Percentiles rank a stretch among this genome's conserved stretches.
phyloP scores from a whole-genome alignment of 2,329 filamentous ascomycete genomes.

The Trichophyton rubrum region DNA sequence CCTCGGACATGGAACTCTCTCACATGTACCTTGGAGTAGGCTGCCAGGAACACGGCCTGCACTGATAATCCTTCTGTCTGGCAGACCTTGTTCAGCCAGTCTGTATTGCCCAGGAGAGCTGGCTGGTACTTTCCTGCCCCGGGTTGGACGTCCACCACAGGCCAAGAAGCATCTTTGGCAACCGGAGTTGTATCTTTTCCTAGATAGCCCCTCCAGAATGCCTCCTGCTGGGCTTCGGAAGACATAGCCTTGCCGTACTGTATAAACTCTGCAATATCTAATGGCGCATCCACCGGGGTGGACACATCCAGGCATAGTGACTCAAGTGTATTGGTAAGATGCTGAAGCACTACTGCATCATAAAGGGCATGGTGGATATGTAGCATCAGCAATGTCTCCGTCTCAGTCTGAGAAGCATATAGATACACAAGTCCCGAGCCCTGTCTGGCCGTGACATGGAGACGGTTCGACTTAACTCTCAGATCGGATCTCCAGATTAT shows the following conservation, averaged over 20 bases:
- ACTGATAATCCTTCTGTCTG: conserved; percentile 48
- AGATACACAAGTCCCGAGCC: conserved; percentile 22
- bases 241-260: conserved; percentile 22
- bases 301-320: conserved; percentile 27
- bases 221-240: conserved; percentile 21
- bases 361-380: conserved; percentile 78
- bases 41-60: conserved; percentile 65
- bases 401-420: conserved; percentile 21
- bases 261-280: conserved; percentile 33
- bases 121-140: conserved; percentile 33
- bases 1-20: not conserved
- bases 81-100: conserved; percentile 32
- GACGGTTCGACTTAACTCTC: conserved; percentile 15
- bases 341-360: conserved; percentile 65
- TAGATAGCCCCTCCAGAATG: conserved; percentile 37
- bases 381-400: conserved; percentile 35
- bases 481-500: conserved; percentile 21
- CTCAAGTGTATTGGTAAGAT: conserved; percentile 45
- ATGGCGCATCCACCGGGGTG: conserved; percentile 12
- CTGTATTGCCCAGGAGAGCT: conserved; percentile 33
- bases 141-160: not conserved
- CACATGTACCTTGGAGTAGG: conserved; percentile 39
- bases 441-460: conserved; percentile 11
- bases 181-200: not conserved
- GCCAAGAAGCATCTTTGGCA: not conserved